Percentiles rank a stretch among this genome's conserved stretches.
phyloP scores from a whole-genome alignment of 169 alveolate genomes.

The Cryptosporidium sp. region DNA sequence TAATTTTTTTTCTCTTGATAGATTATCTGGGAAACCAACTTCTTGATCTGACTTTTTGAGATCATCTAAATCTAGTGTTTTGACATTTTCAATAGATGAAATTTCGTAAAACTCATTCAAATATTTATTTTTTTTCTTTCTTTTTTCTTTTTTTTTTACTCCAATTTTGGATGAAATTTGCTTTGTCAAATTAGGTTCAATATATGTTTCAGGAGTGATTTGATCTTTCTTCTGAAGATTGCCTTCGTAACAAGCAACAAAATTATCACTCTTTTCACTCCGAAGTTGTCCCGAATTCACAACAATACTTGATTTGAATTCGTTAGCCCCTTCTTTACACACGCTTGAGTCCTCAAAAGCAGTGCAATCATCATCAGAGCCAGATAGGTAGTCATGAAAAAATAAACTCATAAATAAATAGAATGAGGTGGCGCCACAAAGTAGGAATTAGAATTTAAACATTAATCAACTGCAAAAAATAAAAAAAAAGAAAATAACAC shows the following conservation, averaged over 20 bases:
- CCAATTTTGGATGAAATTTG: background rate
- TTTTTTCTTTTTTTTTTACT: background rate
- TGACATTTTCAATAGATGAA: background rate
- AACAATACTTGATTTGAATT: background rate
- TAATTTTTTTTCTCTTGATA: background rate
- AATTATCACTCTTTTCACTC: background rate
- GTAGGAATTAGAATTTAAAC: background rate
- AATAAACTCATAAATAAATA: constrained; percentile 1
- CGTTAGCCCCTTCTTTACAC: background rate
- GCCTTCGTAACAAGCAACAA: background rate
- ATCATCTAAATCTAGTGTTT: constrained; percentile 3
- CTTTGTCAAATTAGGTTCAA: background rate
- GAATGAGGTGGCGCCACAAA: background rate
- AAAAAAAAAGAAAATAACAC: background rate
- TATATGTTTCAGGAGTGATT: background rate
- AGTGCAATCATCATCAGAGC: background rate
- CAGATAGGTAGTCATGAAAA: constrained; percentile 6
- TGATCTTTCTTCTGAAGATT: background rate
- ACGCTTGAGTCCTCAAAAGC: background rate
- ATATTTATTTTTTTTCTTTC: constrained; percentile 34
- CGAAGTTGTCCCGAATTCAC: background rate
- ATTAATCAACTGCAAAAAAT: background rate
- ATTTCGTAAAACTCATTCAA: constrained; percentile 14
- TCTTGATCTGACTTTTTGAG: background rate
- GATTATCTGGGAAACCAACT: background rate